Evolutionary conservation across 2,329 filamentous ascomycete genomes (phyloP), one percentile per base, ranked within the genome.

Genomic region (Byssothecium circinans): DNA sequence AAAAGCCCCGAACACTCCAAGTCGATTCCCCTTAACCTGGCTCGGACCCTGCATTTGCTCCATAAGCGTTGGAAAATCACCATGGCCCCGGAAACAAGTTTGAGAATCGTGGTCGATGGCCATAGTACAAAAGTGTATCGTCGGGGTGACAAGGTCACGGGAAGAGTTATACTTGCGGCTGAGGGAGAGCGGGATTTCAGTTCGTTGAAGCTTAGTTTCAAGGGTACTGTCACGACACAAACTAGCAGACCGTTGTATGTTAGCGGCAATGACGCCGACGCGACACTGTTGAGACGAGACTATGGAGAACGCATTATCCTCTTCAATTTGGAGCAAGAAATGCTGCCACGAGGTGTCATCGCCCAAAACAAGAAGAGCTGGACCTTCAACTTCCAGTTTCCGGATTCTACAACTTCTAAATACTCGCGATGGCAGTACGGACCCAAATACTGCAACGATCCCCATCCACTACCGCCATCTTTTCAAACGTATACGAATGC

Each of bases 371-470:
- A 69, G 33, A 59, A 67, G 20, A 60, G 54, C 8, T 70, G 67
- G 66, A 41, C 55, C 1, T 71, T 71, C 46, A 61, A 66, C n/a
- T 71, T 69, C 52, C 53, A 53, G 12, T 68, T 71, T 38, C 68
- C 68, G 17, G 54, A 61, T 4, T 46, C 45, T n/a, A 71, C 68
- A 0, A 56, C 62, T 35, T 54, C 58, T 40, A 57, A 52, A 12
- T 64, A 56, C 45, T 64, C 64, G 8, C 56, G 61, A 33, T 57
- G 63, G 34, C 43, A 52, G 14, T 60, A 65, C 35, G 61, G 62
- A 12, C 49, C 60, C 12, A 63, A 62, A 33, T 71, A 68, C 41
- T 41, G 54, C 15, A 60, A 58, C 43, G 60, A 62, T 33, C 62
- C 65, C 30, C 67, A 71, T 37, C 53, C 60, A 30, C 54, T 71